Percentiles rank a stretch among this genome's conserved stretches.
These are phyloP conservation scores for Neofusicoccum laricinum DNA, from an alignment of 2,329 filamentous ascomycete genomes.

Conservation along the genomic window DNA sequence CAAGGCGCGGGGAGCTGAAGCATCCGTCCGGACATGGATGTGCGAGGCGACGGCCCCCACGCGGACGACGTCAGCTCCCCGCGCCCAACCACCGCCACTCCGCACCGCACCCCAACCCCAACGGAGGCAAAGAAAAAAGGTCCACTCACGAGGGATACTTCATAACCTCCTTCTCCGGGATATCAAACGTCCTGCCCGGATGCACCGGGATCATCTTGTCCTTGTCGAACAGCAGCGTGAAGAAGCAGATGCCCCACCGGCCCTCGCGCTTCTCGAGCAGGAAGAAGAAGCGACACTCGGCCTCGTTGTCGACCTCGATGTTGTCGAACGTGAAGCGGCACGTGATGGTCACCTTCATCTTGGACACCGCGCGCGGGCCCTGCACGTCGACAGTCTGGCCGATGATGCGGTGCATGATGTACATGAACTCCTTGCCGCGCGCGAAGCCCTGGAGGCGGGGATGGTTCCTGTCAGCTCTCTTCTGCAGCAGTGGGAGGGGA, in stretches of 20 bases:
- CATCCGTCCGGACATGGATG: too few relatives aligned
- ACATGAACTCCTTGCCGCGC: slow-evolving; percentile 16
- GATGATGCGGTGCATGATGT: slow-evolving; percentile 20
- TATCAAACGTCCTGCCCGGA: slow-evolving; percentile 17
- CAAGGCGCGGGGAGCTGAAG: neutral
- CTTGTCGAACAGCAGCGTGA: slow-evolving; percentile 34
- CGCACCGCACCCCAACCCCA: neutral
- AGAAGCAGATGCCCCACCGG: slow-evolving; percentile 19
- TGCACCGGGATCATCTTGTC: slow-evolving; percentile 28
- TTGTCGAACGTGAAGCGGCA: slow-evolving; percentile 20
- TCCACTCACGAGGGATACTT: slow-evolving; percentile 16
- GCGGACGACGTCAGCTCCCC: too few relatives aligned
- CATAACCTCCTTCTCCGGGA: slow-evolving; percentile 18
- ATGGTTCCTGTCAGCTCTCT: too few relatives aligned
- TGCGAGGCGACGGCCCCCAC: too few relatives aligned
- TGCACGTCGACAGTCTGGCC: slow-evolving; percentile 19
- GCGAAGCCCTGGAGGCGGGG: neutral
- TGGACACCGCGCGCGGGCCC: slow-evolving; percentile 18
- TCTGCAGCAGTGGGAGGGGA: neutral
- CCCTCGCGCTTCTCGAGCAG: slow-evolving; percentile 18
- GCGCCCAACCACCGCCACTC: too few relatives aligned
- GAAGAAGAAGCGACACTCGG: slow-evolving; percentile 20
- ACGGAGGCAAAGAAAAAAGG: too few relatives aligned
- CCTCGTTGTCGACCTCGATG: slow-evolving; percentile 21
- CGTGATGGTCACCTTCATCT: slow-evolving; percentile 22